Percentiles rank a stretch among this genome's conserved stretches.
These are phyloP conservation scores for Scalesia atractyloides DNA, from an alignment of 129 eudicot species.

Conservation along the genomic window DNA sequence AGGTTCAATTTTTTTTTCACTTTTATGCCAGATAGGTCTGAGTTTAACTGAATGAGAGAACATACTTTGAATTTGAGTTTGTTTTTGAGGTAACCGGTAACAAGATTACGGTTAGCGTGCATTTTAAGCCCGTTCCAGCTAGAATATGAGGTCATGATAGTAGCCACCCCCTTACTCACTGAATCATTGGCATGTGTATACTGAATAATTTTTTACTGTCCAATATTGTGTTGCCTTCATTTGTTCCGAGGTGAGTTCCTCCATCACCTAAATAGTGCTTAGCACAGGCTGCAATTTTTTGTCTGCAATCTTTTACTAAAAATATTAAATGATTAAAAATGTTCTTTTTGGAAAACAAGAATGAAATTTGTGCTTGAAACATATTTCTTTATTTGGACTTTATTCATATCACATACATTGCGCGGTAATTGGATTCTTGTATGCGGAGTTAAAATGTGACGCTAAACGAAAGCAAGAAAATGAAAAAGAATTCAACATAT, in stretches of 20 bases:
- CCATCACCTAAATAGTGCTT: not conserved
- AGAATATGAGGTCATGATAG: conserved; percentile 67
- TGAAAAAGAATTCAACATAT: too few relatives aligned
- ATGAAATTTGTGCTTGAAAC: not conserved
- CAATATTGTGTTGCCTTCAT: not conserved
- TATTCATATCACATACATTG: not conserved
- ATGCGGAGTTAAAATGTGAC: too few relatives aligned
- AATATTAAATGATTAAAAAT: not conserved
- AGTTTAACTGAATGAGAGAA: not conserved
- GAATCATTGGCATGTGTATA: conserved; percentile 32
- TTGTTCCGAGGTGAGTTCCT: conserved; percentile 1
- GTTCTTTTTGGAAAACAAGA: not conserved
- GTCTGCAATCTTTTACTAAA: too few relatives aligned
- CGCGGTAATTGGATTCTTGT: too few relatives aligned
- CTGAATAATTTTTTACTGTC: not conserved
- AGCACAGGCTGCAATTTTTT: not conserved
- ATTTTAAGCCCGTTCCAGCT: conserved; percentile 73
- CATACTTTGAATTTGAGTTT: conserved; percentile 53
- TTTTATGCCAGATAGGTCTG: not conserved
- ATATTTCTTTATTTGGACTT: not conserved
- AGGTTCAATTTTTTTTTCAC: too few relatives aligned
- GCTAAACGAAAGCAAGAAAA: too few relatives aligned
- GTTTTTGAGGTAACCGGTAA: conserved; percentile 54
- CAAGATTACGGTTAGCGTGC: conserved; percentile 59
- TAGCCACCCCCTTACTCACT: conserved; percentile 63